Evolutionary conservation across 75 land plant species (phyloP), one percentile per base, ranked within the genome.

Genomic region (Ceratopteris richardii): DNA sequence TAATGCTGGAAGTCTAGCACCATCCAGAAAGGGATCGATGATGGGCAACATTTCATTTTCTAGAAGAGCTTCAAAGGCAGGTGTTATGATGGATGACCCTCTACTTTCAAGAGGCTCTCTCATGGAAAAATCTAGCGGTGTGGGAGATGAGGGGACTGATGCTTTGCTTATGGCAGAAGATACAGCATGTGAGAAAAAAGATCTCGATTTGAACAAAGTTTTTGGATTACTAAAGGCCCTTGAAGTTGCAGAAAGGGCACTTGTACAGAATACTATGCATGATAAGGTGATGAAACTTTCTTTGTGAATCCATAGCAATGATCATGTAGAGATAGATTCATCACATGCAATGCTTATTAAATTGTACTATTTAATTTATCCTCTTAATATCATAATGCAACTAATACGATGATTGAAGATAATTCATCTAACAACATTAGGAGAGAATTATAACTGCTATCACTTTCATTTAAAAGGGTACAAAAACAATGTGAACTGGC

Each of bases 191-290:
- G 43, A 31, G 27, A 19, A 37, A 19, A 46, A 28, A 4, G 58
- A 71, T 19, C 31, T 30, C 36, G 68, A 71, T 31, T 29, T 71
- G 20, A 51, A 44, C 66, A 63, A 57, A 29, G 41, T 73, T 25
- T 42, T 51, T 10, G 70, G 70, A 14, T 65, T 73, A 22, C 43
- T 46, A n/a, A 73, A 73, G 48, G 64, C 76, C 22, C 31, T 73
- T 19, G 70, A 73, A 37, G 31, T 66, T 44, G 58, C 61, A 4
- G 76, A 73, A 61, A 66, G 70, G 58, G 76, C 76, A 27, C 20
- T 67, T 24, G 76, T 61, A 11, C 64, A 50, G 31, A 73, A 73
- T 31, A 42, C 70, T 21, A 66, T 67, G n/a, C 76, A 73, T 56
- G 70, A 73, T 28, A 61, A 51, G 76, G 76, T 73, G 20, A 5